Evolutionary conservation across 495 filamentous ascomycete genomes (phyloP).

Genomic region (Stereocaulon alpinum): DNA sequence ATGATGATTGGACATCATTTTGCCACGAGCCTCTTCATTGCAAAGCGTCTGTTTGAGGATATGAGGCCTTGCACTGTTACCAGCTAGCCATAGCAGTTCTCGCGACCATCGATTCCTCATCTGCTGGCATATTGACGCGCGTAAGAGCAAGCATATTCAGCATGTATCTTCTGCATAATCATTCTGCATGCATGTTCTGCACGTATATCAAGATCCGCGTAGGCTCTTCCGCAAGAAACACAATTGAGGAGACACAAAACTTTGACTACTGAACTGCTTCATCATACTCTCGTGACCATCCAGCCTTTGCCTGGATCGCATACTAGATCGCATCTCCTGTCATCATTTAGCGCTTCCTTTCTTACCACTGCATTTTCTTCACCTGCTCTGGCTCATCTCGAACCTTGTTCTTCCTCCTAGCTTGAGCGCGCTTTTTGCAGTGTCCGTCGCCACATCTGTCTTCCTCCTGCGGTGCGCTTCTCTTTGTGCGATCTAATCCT

Average conservation of each 20-base stretch:
- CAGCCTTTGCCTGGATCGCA: not conserved
- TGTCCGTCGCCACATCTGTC: not conserved
- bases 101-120: not conserved
- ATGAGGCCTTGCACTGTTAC: not conserved
- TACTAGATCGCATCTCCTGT: not conserved
- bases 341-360: not conserved
- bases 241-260: not conserved
- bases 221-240: too few relatives aligned
- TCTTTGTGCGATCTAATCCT: not conserved
- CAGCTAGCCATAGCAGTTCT: not conserved
- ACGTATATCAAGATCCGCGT: not conserved
- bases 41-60: not conserved
- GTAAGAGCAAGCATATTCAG: not conserved
- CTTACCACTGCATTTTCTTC: not conserved
- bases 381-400: not conserved
- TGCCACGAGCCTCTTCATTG: not conserved
- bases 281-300: not conserved
- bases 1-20: not conserved
- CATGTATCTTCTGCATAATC: too few relatives aligned
- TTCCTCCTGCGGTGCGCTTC: not conserved
- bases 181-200: not conserved
- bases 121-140: not conserved
- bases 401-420: not conserved
- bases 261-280: constrained; percentile 1
- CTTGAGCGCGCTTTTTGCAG: not conserved